Evolutionary conservation across 352 stramenopile genomes (phyloP).

Genomic region (Phytophthora pistaciae): DNA sequence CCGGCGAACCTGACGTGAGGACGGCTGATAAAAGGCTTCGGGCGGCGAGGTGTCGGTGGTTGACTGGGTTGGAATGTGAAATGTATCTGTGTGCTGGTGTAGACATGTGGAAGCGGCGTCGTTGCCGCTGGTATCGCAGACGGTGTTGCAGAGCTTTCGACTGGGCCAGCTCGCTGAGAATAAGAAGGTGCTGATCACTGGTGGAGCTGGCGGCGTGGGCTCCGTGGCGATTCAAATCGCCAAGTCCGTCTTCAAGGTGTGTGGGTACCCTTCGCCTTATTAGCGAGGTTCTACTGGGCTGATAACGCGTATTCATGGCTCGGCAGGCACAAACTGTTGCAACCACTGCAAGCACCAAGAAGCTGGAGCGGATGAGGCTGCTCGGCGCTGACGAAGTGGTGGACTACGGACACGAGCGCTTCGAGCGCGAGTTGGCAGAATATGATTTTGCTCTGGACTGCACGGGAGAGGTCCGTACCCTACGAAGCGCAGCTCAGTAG

Average conservation of each 20-base stretch:
- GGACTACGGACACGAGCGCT: constrained; percentile 72
- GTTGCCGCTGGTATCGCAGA: constrained; percentile 65
- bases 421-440: constrained; percentile 72
- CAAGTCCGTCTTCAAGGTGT: constrained; percentile 79
- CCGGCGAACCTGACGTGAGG: constrained; percentile 67
- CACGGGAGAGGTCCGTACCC: constrained; percentile 62
- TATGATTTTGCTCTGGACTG: constrained; percentile 85
- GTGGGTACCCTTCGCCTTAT: not conserved
- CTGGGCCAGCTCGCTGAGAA: constrained; percentile 54
- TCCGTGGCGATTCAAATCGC: constrained; percentile 81
- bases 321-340: constrained; percentile 66
- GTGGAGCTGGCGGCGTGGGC: constrained; percentile 73
- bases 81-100: not conserved
- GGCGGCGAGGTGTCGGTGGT: too few relatives aligned
- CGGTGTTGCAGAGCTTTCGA: constrained; percentile 63
- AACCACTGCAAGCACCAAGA: constrained; percentile 74
- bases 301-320: constrained; percentile 3
- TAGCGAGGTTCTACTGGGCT: not conserved
- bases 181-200: constrained; percentile 83
- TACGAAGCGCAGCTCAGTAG: not conserved
- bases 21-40: not conserved
- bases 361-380: constrained; percentile 68
- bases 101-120: constrained; percentile 77
- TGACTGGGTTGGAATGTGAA: not conserved
- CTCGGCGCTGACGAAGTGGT: constrained; percentile 79